Evolutionary conservation across 2,329 filamentous ascomycete genomes (phyloP).

Genomic region (Aspergillus clavatus): DNA sequence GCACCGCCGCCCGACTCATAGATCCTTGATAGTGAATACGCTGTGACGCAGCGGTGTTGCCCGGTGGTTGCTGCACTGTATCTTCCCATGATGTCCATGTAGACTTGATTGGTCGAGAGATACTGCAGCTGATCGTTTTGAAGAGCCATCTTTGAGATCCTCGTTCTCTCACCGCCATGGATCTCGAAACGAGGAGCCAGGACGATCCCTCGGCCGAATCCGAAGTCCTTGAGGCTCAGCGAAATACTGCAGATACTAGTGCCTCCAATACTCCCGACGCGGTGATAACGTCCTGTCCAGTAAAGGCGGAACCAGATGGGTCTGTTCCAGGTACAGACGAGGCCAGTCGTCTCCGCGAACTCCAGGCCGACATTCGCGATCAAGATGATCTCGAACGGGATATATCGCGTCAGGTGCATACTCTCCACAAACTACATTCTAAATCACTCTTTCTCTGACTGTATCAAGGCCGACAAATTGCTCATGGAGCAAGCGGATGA

Average conservation of each 20-base stretch:
- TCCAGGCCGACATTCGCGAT: conserved; percentile 69
- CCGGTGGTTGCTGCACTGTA: not conserved
- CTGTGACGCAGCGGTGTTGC: not conserved
- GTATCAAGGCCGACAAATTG: conserved; percentile 52
- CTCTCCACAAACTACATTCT: not conserved
- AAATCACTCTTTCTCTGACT: not conserved
- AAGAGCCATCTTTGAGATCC: not conserved
- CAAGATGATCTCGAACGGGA: conserved; percentile 89
- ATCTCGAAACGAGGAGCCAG: not conserved
- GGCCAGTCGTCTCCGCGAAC: conserved; percentile 54
- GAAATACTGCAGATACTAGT: not conserved
- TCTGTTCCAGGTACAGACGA: conserved; percentile 46
- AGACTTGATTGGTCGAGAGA: not conserved
- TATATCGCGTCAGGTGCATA: conserved; percentile 57
- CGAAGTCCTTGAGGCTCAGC: not conserved
- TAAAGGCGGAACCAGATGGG: not conserved
- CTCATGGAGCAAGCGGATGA: conserved; percentile 60
- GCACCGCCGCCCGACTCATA: not conserved
- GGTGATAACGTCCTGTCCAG: not conserved
- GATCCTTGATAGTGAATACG: not conserved
- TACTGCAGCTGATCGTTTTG: not conserved
- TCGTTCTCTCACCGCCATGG: not conserved
- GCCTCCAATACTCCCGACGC: not conserved
- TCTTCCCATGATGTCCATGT: not conserved
- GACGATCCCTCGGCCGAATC: not conserved